These are phyloP conservation scores for Phytophthora tubulina DNA, from an alignment of 352 stramenopile species.

Conservation along the genomic window DNA sequence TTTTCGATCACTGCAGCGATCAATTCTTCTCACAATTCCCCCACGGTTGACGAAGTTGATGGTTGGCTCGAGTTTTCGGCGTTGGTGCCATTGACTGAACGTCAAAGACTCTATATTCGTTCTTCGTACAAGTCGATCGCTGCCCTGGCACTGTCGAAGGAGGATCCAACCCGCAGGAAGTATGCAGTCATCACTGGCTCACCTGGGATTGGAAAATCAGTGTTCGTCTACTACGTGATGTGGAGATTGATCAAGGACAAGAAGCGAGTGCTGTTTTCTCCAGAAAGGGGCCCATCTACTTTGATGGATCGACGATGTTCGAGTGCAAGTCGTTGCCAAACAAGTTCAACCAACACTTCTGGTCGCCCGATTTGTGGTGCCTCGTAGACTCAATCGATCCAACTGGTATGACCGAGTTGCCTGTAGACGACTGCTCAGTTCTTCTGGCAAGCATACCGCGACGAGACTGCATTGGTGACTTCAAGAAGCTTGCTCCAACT, in stretches of 20 bases:
- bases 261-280: slow-evolving; percentile 42
- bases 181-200: slow-evolving; percentile 43
- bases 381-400: slow-evolving; percentile 40
- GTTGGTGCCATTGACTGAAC: slow-evolving; percentile 14
- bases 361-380: slow-evolving; percentile 41
- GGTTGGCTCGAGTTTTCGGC: slow-evolving; percentile 30
- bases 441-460: not conserved
- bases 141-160: slow-evolving; percentile 24
- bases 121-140: too few relatives aligned
- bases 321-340: slow-evolving; percentile 16
- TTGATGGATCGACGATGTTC: slow-evolving; percentile 36
- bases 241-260: slow-evolving; percentile 46
- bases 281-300: slow-evolving; percentile 31
- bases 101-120: slow-evolving; percentile 35
- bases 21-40: not conserved
- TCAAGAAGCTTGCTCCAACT: not conserved
- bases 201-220: slow-evolving; percentile 47
- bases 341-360: slow-evolving; percentile 15
- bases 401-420: slow-evolving; percentile 30
- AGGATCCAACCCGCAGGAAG: slow-evolving; percentile 30
- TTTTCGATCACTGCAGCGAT: not conserved
- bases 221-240: slow-evolving; percentile 51
- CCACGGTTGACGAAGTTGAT: not conserved
- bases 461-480: not conserved
- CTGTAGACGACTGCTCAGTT: not conserved